These are phyloP conservation scores for Cystobasidium onofrii DNA, from an alignment of 768 basidiomycete genomes.

Conservation along the genomic window DNA sequence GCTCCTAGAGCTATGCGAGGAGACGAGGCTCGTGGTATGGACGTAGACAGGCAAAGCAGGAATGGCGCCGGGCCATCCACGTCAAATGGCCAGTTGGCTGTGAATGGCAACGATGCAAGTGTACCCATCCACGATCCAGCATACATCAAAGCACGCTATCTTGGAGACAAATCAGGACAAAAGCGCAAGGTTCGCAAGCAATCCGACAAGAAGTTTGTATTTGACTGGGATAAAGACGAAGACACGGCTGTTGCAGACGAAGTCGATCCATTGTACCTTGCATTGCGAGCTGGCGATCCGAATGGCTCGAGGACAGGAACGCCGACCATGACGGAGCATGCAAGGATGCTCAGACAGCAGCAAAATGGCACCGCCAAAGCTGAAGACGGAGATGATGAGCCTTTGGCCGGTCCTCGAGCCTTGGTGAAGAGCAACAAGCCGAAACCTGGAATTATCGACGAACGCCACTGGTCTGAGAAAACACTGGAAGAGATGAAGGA, in stretches of 20 bases:
- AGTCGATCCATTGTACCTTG: conserved; percentile 42
- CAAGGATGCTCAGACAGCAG: not conserved
- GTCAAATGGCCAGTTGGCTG: not conserved
- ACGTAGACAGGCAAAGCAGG: not conserved
- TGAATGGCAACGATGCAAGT: not conserved
- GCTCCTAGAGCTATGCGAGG: conserved; percentile 4
- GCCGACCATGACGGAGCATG: conserved; percentile 18
- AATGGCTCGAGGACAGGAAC: conserved; percentile 51
- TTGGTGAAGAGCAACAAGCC: conserved; percentile 72
- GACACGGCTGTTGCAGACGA: conserved; percentile 61
- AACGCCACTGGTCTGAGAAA: conserved; percentile 97
- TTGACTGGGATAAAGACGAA: conserved; percentile 96
- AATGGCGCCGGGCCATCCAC: not conserved
- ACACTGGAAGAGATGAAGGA: conserved; percentile 87
- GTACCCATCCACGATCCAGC: conserved; percentile 53
- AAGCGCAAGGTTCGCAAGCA: conserved; percentile 89
- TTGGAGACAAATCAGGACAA: conserved; percentile 78
- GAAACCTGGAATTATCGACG: conserved; percentile 72
- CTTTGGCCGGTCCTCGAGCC: conserved; percentile 52
- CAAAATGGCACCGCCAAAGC: conserved; percentile 8
- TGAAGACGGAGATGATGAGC: conserved; percentile 34
- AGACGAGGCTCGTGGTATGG: not conserved
- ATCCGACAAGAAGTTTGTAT: conserved; percentile 95
- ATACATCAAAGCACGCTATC: conserved; percentile 82
- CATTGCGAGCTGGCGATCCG: not conserved